Base-by-base conservation (phyloP, 2,329 filamentous ascomycete genomes). In the Talaromyces sp. region DNA sequence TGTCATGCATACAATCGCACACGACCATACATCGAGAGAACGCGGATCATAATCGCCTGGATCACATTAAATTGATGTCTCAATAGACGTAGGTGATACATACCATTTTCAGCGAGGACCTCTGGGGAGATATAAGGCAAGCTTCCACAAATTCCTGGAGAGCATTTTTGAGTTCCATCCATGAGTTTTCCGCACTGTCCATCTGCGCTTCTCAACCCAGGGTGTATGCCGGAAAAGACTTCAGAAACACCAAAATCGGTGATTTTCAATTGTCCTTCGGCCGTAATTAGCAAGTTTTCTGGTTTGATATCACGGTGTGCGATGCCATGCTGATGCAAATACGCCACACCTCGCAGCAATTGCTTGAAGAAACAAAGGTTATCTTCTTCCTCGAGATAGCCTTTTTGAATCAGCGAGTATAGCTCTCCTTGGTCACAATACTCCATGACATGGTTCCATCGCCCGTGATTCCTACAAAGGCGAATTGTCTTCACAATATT, bases 371-470 rank as follows among this genome's bases (percentile, higher is more conserved):
- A 83, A 75, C 92, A 96, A 34, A 90, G 79, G 9, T 90, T 87
- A 71, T 96, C 91, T 6, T 87, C 82, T 3, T 80, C 77, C 61
- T 80, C 84, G 65, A 96, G 85, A 68, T 89, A 88, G 36, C 85
- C 84, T 72, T 88, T 89, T 66, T 88, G 85, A 44, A 96, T 88
- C 12, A 96, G 79, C 64, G 83, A 82, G 73, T 89, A 94, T 5
- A 96, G 79, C 70, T 96, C 92, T 53, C 92, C 92, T 67, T 91
- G 86, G 3, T 86, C 83, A 78, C 92, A 96, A 73, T 90, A 96
- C 73, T 96, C 91, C 92, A 96, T 96, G 61, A 96, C 91, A 73
- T 96, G 91, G 73, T 92, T 93, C 89, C 90, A 96, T 44, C 89
- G 87, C 34, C 85, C 86, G 67, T 87, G 85, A 67, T 92, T 84